Evolutionary conservation across 305 asterid genomes (phyloP), one percentile per base, ranked within the genome.

Genomic region (Fraxinus paxiana): DNA sequence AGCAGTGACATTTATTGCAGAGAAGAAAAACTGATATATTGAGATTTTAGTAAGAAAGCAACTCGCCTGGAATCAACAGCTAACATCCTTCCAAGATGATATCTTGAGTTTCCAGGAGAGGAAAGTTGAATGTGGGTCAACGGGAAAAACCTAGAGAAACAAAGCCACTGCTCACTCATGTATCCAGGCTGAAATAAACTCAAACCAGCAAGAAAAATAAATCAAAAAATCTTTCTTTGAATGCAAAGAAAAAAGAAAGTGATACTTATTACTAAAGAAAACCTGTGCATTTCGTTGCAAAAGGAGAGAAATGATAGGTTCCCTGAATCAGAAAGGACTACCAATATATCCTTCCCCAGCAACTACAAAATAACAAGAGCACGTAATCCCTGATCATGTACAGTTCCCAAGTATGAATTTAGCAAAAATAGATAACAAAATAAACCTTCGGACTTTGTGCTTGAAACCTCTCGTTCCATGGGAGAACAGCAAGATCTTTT

Each of bases 231-330:
- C 46, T 30, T 41, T 31, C 46, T n/a, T 20, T 65, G 48, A 17
- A 38, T 37, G 70, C 12, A 61, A 77, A 70, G 51, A 31, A 26
- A 46, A 65, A 79, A 81, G 24, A 75, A 43, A 48, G 78, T 71
- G 48, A 75, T 78, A 71, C 73, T 72, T 48, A 67, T 69, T 41
- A 34, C 72, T 75, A 80, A 43, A 81, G 22, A 83, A 78, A 83
- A 93, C 99, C 99, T 94, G 93, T 92, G 97, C 98, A 96, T 89
- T 90, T 92, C 98, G 84, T 86, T 91, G 92, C 92, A 88, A 86
- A 94, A 96, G 71, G 91, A 41, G 79, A 96, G 97, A 88, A 96
- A 91, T 34, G 99, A 94, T 73, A 94, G 90, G 91, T 92, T 94
- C 81, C 99, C 98, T 3, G 98, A 96, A 92, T 96, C 99, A 17